Percentiles rank a stretch among this genome's conserved stretches.
phyloP scores from a whole-genome alignment of 1,284 basidiomycete genomes.

The Ganoderma meredithae region DNA sequence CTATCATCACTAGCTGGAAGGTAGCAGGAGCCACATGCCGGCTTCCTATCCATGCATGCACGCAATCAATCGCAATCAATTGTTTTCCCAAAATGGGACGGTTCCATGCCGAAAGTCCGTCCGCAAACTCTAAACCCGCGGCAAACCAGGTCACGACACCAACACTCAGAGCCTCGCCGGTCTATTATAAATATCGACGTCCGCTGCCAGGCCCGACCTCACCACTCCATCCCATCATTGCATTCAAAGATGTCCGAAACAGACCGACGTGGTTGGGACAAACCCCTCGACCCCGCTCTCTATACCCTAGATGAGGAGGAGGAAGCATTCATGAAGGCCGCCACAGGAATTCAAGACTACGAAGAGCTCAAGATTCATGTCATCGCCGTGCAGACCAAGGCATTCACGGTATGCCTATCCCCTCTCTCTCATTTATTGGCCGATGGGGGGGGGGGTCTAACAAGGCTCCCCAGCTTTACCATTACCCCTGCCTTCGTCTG shows the following conservation, averaged over 20 bases:
- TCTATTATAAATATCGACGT: not conserved
- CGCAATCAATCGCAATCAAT: too few relatives aligned
- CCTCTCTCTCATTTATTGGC: not conserved
- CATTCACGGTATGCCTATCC: conserved; percentile 22
- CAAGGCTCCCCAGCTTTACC: conserved; percentile 19
- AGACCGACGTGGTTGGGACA: conserved; percentile 16
- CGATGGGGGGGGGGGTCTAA: too few relatives aligned
- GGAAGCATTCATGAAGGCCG: conserved; percentile 28
- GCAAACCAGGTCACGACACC: not conserved
- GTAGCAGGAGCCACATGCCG: too few relatives aligned
- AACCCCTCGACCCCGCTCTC: conserved; percentile 21
- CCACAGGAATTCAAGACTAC: conserved; percentile 30
- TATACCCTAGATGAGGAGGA: conserved; percentile 28
- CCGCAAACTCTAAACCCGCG: not conserved
- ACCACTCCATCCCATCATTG: not conserved
- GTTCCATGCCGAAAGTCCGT: not conserved
- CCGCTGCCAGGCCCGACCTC: not conserved
- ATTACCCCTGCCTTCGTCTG: conserved; percentile 30
- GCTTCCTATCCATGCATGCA: too few relatives aligned
- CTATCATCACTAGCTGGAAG: too few relatives aligned
- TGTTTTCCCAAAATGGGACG: not conserved
- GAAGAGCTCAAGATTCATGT: conserved; percentile 29
- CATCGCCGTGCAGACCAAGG: conserved; percentile 27
- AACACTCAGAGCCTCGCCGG: not conserved
- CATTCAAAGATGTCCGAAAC: conserved; percentile 17